A percentile compares a stretch with the other conserved stretches of the same genome.
These are phyloP conservation scores for Sclerospora graminicola DNA, from an alignment of 352 stramenopile genomes.

Conservation along the genomic window DNA sequence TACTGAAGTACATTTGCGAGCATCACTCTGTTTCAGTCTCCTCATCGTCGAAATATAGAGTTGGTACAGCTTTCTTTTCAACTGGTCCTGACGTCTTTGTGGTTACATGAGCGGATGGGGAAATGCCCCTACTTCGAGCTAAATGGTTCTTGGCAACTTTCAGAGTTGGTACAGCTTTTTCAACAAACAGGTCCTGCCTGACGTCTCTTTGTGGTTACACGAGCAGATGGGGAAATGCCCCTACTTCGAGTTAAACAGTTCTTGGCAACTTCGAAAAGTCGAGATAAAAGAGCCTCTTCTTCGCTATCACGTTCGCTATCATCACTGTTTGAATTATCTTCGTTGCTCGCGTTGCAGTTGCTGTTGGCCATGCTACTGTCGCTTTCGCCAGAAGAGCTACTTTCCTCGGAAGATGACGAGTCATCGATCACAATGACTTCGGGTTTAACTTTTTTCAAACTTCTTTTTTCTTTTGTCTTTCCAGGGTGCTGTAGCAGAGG, in stretches of 20 bases:
- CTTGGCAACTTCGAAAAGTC: slow-evolving; percentile 3
- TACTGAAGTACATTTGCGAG: too few species aligned
- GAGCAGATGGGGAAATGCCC: background rate
- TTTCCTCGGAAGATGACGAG: slow-evolving; percentile 6
- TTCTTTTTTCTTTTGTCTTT: background rate
- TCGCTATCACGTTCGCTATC: slow-evolving; percentile 8
- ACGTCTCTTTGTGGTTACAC: too few species aligned
- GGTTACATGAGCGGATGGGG: background rate
- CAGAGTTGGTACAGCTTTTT: too few species aligned
- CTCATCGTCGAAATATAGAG: slow-evolving; percentile 9
- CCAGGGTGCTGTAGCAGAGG: background rate
- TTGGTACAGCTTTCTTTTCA: background rate
- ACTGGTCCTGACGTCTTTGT: background rate
- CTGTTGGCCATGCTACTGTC: slow-evolving; percentile 8
- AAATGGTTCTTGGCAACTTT: slow-evolving; percentile 1
- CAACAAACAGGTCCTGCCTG: too few species aligned
- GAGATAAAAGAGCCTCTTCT: slow-evolving; percentile 1
- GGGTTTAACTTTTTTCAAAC: background rate
- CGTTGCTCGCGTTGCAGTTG: slow-evolving; percentile 5
- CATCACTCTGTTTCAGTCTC: slow-evolving; percentile 20
- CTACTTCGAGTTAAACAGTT: background rate
- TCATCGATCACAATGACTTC: slow-evolving; percentile 5
- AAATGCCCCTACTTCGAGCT: background rate
- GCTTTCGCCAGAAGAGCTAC: slow-evolving; percentile 5
- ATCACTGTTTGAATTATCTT: slow-evolving; percentile 8